Evolutionary conservation across 441 rosid genomes (phyloP).

Genomic region (Adansonia madagascariensis): DNA sequence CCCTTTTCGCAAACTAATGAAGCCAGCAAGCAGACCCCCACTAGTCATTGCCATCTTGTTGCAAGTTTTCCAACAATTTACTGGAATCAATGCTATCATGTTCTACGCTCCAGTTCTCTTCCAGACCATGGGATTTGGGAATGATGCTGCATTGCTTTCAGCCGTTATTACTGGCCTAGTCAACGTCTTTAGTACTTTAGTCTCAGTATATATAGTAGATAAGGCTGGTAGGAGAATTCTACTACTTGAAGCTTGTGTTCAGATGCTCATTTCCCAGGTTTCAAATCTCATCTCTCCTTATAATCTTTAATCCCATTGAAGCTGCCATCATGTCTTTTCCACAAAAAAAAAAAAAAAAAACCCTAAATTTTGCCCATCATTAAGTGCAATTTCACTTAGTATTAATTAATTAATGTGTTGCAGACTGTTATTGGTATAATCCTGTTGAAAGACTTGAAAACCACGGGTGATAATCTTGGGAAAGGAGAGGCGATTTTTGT

Average conservation of each 20-base stretch:
- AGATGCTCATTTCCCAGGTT: conserved; percentile 48
- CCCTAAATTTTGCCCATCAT: too few species aligned
- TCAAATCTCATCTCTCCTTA: neutral
- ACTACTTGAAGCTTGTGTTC: conserved; percentile 46
- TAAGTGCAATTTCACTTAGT: neutral
- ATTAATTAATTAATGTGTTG: neutral
- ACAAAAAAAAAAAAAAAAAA: too few species aligned
- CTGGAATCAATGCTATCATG: conserved; percentile 32
- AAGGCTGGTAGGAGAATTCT: conserved; percentile 29
- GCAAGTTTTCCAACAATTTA: conserved; percentile 39
- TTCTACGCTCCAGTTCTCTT: conserved; percentile 30
- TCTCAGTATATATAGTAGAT: conserved; percentile 22
- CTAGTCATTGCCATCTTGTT: conserved; percentile 51
- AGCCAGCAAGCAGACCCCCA: conserved; percentile 49
- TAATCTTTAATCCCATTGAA: neutral
- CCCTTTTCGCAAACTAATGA: conserved; percentile 50
- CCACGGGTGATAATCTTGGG: too few species aligned
- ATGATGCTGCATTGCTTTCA: conserved; percentile 22
- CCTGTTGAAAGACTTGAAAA: neutral
- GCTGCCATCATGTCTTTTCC: too few species aligned
- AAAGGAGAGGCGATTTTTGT: too few species aligned
- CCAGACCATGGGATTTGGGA: conserved; percentile 31
- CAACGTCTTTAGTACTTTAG: conserved; percentile 17
- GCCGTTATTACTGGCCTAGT: conserved; percentile 29
- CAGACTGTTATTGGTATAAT: conserved; percentile 38